phyloP scores from a whole-genome alignment of 345 rosid species.

The Ceriops tagal region DNA sequence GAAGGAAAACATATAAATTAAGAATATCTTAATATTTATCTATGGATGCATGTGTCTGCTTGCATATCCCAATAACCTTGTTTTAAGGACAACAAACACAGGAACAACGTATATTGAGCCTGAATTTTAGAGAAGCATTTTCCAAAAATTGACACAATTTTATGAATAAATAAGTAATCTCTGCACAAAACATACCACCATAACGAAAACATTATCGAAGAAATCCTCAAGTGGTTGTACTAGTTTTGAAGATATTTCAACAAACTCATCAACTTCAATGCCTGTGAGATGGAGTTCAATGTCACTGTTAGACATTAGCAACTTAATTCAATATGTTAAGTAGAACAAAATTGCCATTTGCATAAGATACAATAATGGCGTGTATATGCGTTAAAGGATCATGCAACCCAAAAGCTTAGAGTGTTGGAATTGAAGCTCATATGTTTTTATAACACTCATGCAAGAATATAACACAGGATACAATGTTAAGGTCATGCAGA shows the following conservation, averaged over 20 bases:
- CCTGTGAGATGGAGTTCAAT: slow-evolving; percentile 38
- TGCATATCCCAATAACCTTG: no score
- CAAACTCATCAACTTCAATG: slow-evolving; percentile 65
- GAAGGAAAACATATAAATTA: no score
- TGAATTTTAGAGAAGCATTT: no score
- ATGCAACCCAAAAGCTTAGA: no score
- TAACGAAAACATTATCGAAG: slow-evolving; percentile 83
- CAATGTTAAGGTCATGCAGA: slow-evolving; percentile 1
- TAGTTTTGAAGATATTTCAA: slow-evolving; percentile 59
- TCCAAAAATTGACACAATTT: not conserved
- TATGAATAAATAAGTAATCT: not conserved
- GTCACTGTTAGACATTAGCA: not conserved
- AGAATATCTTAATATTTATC: no score
- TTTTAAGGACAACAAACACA: no score
- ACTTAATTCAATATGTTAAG: not conserved
- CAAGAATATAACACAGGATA: not conserved
- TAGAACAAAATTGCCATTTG: not conserved
- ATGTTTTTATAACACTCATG: not conserved
- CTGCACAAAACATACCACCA: slow-evolving; percentile 72
- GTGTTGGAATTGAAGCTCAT: no score
- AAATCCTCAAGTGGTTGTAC: slow-evolving; percentile 81
- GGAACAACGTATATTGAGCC: no score
- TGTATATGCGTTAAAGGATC: not conserved
- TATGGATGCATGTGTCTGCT: no score
- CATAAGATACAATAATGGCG: not conserved